A percentile compares a stretch with the other conserved stretches of the same genome.
These are phyloP conservation scores for Backusella tuberculispora DNA, from an alignment of 192 early-diverging fungal species.

Conservation along the genomic window DNA sequence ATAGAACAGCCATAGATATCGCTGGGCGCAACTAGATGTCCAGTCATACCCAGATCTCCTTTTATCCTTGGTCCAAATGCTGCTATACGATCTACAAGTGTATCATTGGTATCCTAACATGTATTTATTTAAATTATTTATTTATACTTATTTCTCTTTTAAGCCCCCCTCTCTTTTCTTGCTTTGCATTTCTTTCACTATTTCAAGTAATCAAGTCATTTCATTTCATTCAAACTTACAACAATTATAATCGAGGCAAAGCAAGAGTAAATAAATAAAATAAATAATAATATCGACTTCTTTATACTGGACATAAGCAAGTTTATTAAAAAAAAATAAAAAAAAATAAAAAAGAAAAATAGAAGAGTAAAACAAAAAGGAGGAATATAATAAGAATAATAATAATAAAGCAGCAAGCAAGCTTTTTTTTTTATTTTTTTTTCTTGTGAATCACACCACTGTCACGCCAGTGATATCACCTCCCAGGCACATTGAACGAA, in stretches of 20 bases:
- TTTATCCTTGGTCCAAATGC: constrained; percentile 82
- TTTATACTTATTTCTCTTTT: not conserved
- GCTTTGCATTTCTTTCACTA: not conserved
- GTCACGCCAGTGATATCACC: constrained; percentile 12
- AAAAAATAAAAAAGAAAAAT: not conserved
- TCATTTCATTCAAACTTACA: not conserved
- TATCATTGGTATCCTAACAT: constrained; percentile 57
- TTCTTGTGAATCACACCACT: constrained; percentile 14
- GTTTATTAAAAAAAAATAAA: not conserved
- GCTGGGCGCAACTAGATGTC: constrained; percentile 58
- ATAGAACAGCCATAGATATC: constrained; percentile 63
- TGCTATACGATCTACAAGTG: constrained; percentile 72
- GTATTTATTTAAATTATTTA: too few species aligned
- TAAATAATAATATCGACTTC: not conserved
- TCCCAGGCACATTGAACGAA: not conserved
- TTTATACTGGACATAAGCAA: not conserved
- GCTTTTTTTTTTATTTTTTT: not conserved
- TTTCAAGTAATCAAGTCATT: not conserved
- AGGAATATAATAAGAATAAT: not conserved
- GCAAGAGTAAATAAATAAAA: constrained; percentile 8
- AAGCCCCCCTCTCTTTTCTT: too few species aligned
- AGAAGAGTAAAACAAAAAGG: not conserved
- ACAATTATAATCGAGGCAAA: not conserved
- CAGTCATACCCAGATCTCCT: constrained; percentile 67
- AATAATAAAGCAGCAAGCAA: constrained; percentile 4